Percentiles rank a stretch among this genome's conserved stretches.
These are phyloP conservation scores for Pseudocercospora musae DNA, from an alignment of 2,329 filamentous ascomycete genomes.

Conservation along the genomic window DNA sequence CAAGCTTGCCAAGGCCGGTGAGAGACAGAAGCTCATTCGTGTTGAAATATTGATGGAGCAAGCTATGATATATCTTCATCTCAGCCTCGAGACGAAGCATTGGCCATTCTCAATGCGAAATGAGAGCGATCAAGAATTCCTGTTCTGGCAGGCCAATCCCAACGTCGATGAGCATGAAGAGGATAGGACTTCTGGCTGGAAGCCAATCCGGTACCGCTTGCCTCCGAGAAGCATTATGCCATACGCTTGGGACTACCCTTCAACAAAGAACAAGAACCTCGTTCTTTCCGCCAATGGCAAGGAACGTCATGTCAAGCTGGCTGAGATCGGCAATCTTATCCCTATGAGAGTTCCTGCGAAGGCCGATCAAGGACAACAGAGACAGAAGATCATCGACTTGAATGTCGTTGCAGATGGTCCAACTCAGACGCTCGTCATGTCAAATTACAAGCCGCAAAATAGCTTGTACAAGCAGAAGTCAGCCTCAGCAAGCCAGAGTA, in stretches of 20 bases:
- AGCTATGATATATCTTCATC: conserved; percentile 87
- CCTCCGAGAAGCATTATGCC: conserved; percentile 98
- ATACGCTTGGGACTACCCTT: conserved; percentile 98
- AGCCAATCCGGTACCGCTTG: conserved; percentile 84
- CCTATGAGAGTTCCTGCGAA: conserved; percentile 81
- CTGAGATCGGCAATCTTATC: conserved; percentile 93
- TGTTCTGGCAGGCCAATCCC: conserved; percentile 92
- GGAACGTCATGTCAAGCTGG: conserved; percentile 88
- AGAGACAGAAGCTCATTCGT: conserved; percentile 82
- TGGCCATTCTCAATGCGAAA: conserved; percentile 99
- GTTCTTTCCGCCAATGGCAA: conserved; percentile 75
- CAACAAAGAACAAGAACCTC: conserved; percentile 92
- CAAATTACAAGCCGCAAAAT: conserved; percentile 89
- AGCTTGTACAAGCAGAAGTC: conserved; percentile 78
- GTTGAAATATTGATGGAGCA: conserved; percentile 89
- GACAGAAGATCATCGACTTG: conserved; percentile 89
- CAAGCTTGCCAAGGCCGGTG: conserved; percentile 86
- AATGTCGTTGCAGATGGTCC: conserved; percentile 94
- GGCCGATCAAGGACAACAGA: conserved; percentile 49
- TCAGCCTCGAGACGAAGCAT: conserved; percentile 86
- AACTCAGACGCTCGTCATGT: conserved; percentile 88
- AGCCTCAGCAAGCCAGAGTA: conserved; percentile 54
- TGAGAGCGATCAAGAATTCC: conserved; percentile 93
- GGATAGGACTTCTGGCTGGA: conserved; percentile 77
- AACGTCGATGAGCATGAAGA: conserved; percentile 90